phyloP scores from a whole-genome alignment of 495 filamentous ascomycete species.

The Arthonia radiata region DNA sequence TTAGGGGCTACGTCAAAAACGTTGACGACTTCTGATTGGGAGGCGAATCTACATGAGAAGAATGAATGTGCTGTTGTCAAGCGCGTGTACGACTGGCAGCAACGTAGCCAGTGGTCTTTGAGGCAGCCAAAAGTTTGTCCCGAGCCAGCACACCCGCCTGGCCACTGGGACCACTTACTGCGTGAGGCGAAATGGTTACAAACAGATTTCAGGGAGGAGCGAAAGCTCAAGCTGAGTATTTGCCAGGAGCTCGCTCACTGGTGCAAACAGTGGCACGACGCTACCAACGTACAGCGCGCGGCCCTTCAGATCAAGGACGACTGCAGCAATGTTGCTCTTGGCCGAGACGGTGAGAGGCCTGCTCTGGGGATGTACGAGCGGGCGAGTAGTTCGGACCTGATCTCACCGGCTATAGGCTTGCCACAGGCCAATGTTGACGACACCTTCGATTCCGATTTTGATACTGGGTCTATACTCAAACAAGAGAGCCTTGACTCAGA shows the following conservation, averaged over 20 bases:
- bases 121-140: slow-evolving; percentile 55
- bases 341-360: too few species aligned
- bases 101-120: slow-evolving; percentile 71
- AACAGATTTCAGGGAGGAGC: slow-evolving; percentile 80
- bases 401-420: too few species aligned
- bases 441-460: too few species aligned
- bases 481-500: too few species aligned
- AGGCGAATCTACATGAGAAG: slow-evolving; percentile 32
- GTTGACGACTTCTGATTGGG: neutral
- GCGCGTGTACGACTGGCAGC: slow-evolving; percentile 69
- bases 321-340: too few species aligned
- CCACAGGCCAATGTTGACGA: too few species aligned
- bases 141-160: slow-evolving; percentile 49
- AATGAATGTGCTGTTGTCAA: slow-evolving; percentile 65
- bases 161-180: slow-evolving; percentile 66
- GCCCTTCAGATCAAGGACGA: slow-evolving; percentile 29
- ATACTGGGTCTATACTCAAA: too few species aligned
- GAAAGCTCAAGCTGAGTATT: slow-evolving; percentile 73
- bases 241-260: slow-evolving; percentile 51
- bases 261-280: slow-evolving; percentile 57
- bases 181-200: slow-evolving; percentile 93
- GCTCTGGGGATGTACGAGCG: too few species aligned
- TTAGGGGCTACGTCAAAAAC: neutral
- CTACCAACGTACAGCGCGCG: slow-evolving; percentile 31
- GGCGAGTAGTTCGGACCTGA: too few species aligned